Percentiles rank a stretch among this genome's conserved stretches.
Conservation (phyloP, 225 moss, liverwort and hornwort genomes). For the Thuidium tamariscinum region DNA sequence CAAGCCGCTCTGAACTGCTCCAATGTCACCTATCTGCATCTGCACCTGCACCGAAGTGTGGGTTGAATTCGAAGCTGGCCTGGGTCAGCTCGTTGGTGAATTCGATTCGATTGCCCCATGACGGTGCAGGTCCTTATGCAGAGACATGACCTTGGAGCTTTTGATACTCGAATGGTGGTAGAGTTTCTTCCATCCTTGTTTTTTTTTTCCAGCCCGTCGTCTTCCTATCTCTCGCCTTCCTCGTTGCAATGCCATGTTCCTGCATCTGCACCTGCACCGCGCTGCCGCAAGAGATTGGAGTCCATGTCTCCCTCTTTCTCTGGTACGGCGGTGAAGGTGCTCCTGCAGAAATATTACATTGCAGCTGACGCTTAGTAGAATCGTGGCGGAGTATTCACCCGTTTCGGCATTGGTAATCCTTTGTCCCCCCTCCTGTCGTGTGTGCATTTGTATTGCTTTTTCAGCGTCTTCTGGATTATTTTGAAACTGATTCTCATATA, state of each 20-base stretch:
- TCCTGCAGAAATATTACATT: slow-evolving; percentile 30
- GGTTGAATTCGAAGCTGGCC: background rate
- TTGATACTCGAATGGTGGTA: background rate
- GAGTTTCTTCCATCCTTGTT: background rate
- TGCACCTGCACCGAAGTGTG: slow-evolving; percentile 27
- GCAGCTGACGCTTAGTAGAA: slow-evolving; percentile 5
- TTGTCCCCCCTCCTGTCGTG: background rate
- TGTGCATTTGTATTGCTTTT: background rate
- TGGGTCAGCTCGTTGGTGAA: background rate
- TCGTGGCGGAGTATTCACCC: background rate
- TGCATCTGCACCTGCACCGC: slow-evolving; percentile 57
- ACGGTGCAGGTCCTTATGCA: slow-evolving; percentile 51
- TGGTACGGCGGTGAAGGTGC: slow-evolving; percentile 27
- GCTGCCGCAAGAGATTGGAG: background rate
- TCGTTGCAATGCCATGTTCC: slow-evolving; percentile 27
- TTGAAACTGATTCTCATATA: background rate
- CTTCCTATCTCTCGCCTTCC: background rate
- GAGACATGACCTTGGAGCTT: slow-evolving; percentile 25
- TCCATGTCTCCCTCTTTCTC: background rate
- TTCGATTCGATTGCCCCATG: background rate
- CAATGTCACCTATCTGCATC: slow-evolving; percentile 38
- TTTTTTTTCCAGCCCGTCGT: background rate
- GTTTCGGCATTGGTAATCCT: background rate
- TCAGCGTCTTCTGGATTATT: background rate
- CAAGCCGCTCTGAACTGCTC: background rate